These are phyloP conservation scores for Pseudopyrenochaeta lycopersici DNA, from an alignment of 2,329 filamentous ascomycete species.

Conservation along the genomic window DNA sequence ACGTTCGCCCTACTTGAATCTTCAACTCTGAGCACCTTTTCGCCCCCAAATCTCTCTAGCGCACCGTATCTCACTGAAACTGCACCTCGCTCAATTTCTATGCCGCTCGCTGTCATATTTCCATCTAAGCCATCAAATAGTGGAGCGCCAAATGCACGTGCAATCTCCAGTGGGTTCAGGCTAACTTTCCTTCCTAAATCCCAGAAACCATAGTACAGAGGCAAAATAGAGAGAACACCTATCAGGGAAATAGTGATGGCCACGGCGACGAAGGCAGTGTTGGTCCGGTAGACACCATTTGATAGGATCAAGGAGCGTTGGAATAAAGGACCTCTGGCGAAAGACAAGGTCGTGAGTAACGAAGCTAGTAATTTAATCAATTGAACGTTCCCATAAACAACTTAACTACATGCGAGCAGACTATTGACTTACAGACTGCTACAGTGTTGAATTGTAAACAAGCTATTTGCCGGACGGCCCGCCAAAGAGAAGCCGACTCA, in stretches of 20 bases:
- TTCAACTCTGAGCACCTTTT: conserved; percentile 34
- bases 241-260: conserved; percentile 21
- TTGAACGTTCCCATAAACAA: too few species aligned
- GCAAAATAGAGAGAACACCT: conserved; percentile 24
- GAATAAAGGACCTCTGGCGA: conserved; percentile 27
- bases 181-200: conserved; percentile 36
- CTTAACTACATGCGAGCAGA: background rate
- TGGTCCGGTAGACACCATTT: background rate
- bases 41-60: conserved; percentile 28
- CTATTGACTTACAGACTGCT: background rate
- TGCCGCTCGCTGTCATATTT: conserved; percentile 25
- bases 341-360: conserved; percentile 18
- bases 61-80: conserved; percentile 31
- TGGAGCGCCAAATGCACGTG: conserved; percentile 42
- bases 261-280: conserved; percentile 10
- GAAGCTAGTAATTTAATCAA: background rate
- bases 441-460: conserved; percentile 22
- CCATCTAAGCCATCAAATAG: conserved; percentile 37
- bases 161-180: conserved; percentile 44
- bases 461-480: conserved; percentile 18
- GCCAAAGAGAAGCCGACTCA: conserved; percentile 22
- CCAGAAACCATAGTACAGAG: conserved; percentile 40
- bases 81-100: conserved; percentile 27
- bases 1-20: conserved; percentile 20
- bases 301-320: conserved; percentile 19